Conservation (phyloP, 257 asterid species). For the Nemophila menziesii region DNA sequence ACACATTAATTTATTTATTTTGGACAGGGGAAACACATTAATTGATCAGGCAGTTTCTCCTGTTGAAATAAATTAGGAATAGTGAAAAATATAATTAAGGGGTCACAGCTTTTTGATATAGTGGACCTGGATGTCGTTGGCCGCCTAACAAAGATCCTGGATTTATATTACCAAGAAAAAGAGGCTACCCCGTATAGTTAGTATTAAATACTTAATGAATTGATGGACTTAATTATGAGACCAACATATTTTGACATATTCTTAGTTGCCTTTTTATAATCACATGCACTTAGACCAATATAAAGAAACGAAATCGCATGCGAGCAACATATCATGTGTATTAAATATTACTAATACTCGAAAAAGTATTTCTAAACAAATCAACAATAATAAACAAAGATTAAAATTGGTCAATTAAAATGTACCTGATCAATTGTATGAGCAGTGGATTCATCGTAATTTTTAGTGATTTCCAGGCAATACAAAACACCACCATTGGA, state of each 20-base stretch:
- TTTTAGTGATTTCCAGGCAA: slow-evolving; percentile 62
- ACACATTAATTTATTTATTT: too few species aligned
- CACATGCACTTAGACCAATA: too few species aligned
- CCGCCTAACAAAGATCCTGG: slow-evolving; percentile 5
- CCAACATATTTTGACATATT: slow-evolving; percentile 2
- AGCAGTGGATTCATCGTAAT: slow-evolving; percentile 31
- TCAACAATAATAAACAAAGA: too few species aligned
- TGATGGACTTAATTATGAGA: not conserved
- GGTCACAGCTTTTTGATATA: slow-evolving; percentile 1
- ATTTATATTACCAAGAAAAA: not conserved
- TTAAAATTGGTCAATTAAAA: not conserved
- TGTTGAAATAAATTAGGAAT: too few species aligned
- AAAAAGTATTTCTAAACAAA: too few species aligned
- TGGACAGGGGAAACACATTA: too few species aligned
- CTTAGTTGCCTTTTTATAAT: slow-evolving; percentile 10
- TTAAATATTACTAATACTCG: not conserved
- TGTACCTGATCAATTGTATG: slow-evolving; percentile 39
- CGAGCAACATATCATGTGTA: slow-evolving; percentile 4
- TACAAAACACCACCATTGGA: slow-evolving; percentile 52
- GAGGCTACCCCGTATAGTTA: not conserved
- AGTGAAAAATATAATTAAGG: too few species aligned
- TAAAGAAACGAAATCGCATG: too few species aligned
- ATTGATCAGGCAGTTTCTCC: too few species aligned
- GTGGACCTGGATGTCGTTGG: slow-evolving; percentile 2
- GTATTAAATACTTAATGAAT: not conserved